Base-by-base conservation (phyloP, 805 yeast species). In the Millerago galiae region DNA sequence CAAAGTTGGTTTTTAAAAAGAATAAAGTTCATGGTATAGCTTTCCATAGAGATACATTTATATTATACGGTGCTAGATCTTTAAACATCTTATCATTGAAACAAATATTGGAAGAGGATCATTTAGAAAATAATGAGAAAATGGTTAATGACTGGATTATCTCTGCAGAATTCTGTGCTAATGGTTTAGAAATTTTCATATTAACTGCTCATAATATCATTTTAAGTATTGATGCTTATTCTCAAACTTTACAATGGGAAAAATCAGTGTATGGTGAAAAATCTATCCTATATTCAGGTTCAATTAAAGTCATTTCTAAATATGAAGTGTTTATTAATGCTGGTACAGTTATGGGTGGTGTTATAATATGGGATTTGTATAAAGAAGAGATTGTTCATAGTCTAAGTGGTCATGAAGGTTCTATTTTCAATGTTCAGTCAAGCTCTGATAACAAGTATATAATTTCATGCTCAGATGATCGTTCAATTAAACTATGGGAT, bases 311-410 rank as follows among this genome's bases (percentile, higher is more conserved):
- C 1, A 50, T 74, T 14, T 44, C 60, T 3, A 58, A 61, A 11
- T 68, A 64, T 6, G 59, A 62, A 30, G 74, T 81, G 0, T 58
- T 74, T 5, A 70, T 88, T 12, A 88, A 88, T 24, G 90, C 96
- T 0, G 99, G 99, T 18, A 91, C 99, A 0, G 97, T 91, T 3
- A 80, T 90, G 81, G 81, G 82, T 37, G 96, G 97, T 12, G 80
- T 87, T 2, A 65, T 85, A 4, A 66, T 89, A 2, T 91, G 98
- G 98, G 78, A 78, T 37, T 55, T 78, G 18, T 59, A 60, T 31
- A 51, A 63, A 3, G 61, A 63, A 28, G 57, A 65, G 26, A 65
- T 82, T 8, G 18, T 77, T 3, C 77, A 79, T 51, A 72, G 71
- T 30, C 66, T 91, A 40, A 72, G 73, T 0, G 83, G 81, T 1